Conservation (phyloP, 108 stramenopile species). For the Fragilaria crotonensis region DNA sequence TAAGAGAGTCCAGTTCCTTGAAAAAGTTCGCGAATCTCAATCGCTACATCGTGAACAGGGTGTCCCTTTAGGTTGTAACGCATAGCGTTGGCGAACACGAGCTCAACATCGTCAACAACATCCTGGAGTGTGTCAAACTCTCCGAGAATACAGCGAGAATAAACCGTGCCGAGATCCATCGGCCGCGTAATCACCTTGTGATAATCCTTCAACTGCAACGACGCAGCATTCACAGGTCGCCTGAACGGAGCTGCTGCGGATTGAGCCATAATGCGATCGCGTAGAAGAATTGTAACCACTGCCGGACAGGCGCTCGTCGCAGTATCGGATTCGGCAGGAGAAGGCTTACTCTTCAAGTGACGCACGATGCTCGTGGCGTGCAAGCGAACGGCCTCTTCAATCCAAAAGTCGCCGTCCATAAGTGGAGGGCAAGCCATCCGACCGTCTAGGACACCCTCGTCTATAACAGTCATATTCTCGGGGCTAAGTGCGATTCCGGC, state of each 20-base stretch:
- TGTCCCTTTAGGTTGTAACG: conserved; percentile 79
- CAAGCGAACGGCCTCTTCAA: conserved; percentile 64
- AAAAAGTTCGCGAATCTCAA: conserved; percentile 42
- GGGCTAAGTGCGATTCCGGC: background rate
- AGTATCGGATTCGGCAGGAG: background rate
- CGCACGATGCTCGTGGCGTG: conserved; percentile 15
- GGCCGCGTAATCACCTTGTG: conserved; percentile 61
- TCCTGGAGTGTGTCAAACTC: conserved; percentile 41
- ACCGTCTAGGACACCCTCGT: conserved; percentile 3
- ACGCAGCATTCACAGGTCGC: conserved; percentile 75
- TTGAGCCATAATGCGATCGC: conserved; percentile 45
- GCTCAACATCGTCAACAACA: conserved; percentile 59
- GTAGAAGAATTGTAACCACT: conserved; percentile 33
- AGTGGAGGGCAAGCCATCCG: conserved; percentile 58
- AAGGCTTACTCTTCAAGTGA: conserved; percentile 14
- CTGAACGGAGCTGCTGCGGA: conserved; percentile 51
- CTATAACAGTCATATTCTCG: background rate
- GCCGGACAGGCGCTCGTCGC: conserved; percentile 31
- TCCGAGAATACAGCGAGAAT: conserved; percentile 40
- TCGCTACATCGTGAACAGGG: conserved; percentile 54
- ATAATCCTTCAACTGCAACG: conserved; percentile 73
- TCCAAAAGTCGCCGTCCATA: conserved; percentile 90
- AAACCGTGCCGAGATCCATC: conserved; percentile 89
- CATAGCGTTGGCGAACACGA: conserved; percentile 76
- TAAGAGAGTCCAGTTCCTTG: conserved; percentile 28